Evolutionary conservation across 805 yeast genomes (phyloP).

Genomic region (Starmera caribaea): DNA sequence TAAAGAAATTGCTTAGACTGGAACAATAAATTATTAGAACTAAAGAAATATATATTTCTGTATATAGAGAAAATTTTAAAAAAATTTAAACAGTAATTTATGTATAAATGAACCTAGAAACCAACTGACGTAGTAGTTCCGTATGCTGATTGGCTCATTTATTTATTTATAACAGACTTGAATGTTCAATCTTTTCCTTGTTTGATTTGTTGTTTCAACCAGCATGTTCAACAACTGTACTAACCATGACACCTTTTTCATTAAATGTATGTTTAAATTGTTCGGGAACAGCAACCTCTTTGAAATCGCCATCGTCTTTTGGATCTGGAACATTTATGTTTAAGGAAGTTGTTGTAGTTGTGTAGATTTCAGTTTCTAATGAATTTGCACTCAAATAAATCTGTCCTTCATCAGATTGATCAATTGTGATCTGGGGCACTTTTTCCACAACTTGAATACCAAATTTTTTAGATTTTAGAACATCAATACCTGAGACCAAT

Average conservation of each 20-base stretch:
- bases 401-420: slow-evolving; percentile 80
- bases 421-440: slow-evolving; percentile 78
- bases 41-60: no score
- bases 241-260: slow-evolving; percentile 47
- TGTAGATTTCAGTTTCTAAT: slow-evolving; percentile 67
- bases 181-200: neutral
- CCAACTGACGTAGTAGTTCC: no score
- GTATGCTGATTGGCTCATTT: no score
- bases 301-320: slow-evolving; percentile 60
- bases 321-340: slow-evolving; percentile 75
- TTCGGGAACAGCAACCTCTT: slow-evolving; percentile 83
- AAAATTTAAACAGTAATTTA: no score
- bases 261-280: slow-evolving; percentile 71
- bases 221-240: slow-evolving; percentile 74
- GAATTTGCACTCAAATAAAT: slow-evolving; percentile 68
- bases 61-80: no score
- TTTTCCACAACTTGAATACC: slow-evolving; percentile 80
- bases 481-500: slow-evolving; percentile 78
- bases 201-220: slow-evolving; percentile 32
- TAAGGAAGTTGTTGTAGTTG: slow-evolving; percentile 77
- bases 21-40: no score
- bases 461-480: slow-evolving; percentile 71
- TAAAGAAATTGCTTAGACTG: neutral
- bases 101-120: no score
- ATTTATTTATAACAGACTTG: slow-evolving; percentile 2